Evolutionary conservation across 1,139 yeast genomes (phyloP), one percentile per base, ranked within the genome.

Genomic region (Wickerhamiella pararugosa): DNA sequence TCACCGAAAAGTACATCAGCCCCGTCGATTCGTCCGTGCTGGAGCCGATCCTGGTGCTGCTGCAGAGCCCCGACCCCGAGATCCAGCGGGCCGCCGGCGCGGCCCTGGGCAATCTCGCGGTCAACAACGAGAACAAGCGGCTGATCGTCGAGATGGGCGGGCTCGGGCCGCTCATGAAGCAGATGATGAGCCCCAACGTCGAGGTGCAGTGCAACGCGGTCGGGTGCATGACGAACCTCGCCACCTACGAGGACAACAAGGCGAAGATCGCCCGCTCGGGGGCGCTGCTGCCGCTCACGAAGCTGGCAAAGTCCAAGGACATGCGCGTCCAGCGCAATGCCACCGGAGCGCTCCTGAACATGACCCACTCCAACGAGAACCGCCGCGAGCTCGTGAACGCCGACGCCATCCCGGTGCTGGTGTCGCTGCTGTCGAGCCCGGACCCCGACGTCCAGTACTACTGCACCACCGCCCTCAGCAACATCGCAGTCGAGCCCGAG

Each of bases 121-220:
- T 92, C 36, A 86, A 90, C 63, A 87, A 87, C 57, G 96, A 84
- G 49, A 90, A 92, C 65, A 90, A 90, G 61, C 73, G 81, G 27
- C 69, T 90, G 43, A 90, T 92, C 49, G 98, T 90, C 30, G 95
- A 87, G 57, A 84, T 92, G 95, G 97, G 97, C 29, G 98, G 98
- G 1, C 71, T 90, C 47, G 95, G 87, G 52, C 97, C 97, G 7
- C 71, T 90, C 43, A 90, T 90, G 54, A 79, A 93, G 61, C 98
- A 92, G 64, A 90, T 90, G 99, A 79, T 84, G 80, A 80, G 94
- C 37, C 76, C 93, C 45, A 90, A 92, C 56, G 93, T 90, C 47
- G 99, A 90, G 61, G 98, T 92, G 33, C 98, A 92, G 63, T 90
- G 99, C 62, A 90, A 90, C 59, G 98, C 99, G 4, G 98, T 92